These are phyloP conservation scores for Neofusicoccum cordaticola DNA, from an alignment of 2,329 filamentous ascomycete genomes.

Conservation along the genomic window DNA sequence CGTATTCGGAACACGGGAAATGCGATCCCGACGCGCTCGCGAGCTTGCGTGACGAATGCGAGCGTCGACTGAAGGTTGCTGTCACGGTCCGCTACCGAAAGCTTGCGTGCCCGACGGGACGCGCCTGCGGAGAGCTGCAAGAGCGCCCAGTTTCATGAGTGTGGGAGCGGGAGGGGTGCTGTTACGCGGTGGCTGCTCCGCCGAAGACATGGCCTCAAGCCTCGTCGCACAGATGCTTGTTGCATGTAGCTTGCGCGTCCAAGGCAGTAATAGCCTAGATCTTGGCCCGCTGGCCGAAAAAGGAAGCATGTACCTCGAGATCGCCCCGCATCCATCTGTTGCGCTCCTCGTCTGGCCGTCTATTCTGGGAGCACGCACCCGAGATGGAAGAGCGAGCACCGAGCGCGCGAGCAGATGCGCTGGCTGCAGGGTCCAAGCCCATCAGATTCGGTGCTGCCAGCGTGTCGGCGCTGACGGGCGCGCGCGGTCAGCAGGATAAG, in stretches of 20 bases:
- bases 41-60: neutral
- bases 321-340: neutral
- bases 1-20: conserved; percentile 2
- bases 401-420: neutral
- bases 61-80: neutral
- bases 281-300: neutral
- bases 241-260: neutral
- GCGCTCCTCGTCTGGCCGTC: neutral
- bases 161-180: too few relatives aligned
- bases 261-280: conserved; percentile 1
- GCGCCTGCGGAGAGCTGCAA: too few relatives aligned
- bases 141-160: too few relatives aligned
- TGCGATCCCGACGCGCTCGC: neutral
- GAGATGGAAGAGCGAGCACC: too few relatives aligned
- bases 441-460: neutral
- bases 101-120: neutral
- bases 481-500: neutral
- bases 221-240: neutral
- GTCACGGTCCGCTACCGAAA: neutral
- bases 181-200: too few relatives aligned
- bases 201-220: too few relatives aligned
- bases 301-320: neutral
- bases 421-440: conserved; percentile 12
- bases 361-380: neutral
- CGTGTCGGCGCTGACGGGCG: neutral